These are phyloP conservation scores for Podospora conica DNA, from an alignment of 495 filamentous ascomycete genomes.

Conservation along the genomic window DNA sequence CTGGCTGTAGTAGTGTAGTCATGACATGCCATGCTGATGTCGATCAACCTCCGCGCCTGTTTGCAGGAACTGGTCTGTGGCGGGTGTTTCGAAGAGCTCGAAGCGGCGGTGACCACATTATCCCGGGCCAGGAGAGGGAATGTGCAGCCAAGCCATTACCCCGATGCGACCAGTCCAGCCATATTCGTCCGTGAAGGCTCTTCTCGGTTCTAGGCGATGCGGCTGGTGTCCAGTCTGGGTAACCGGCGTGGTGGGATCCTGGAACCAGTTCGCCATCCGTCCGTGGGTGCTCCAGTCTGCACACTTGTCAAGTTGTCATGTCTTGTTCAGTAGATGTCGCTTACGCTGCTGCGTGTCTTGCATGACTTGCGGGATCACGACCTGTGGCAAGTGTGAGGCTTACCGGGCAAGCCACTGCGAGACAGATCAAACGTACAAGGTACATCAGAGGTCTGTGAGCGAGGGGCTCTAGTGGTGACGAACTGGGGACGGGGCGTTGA, in stretches of 20 bases:
- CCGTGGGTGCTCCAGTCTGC: not conserved
- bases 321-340: not conserved
- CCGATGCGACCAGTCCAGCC: not conserved
- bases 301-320: not conserved
- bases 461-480: slow-evolving; percentile 12
- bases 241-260: not conserved
- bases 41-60: not conserved
- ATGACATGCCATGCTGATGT: not conserved
- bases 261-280: not conserved
- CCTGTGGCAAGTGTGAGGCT: not conserved
- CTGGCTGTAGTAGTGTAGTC: not conserved
- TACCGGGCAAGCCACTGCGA: not conserved
- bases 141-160: not conserved
- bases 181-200: not conserved
- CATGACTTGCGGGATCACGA: not conserved
- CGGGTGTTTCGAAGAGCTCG: not conserved
- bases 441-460: slow-evolving; percentile 1
- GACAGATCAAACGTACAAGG: not conserved
- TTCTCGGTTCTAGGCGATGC: not conserved
- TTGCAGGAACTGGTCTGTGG: not conserved
- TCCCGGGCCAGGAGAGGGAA: not conserved
- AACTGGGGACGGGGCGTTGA: slow-evolving; percentile 15
- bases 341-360: slow-evolving; percentile 1
- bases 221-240: not conserved
- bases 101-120: not conserved